Base-by-base conservation (phyloP, 495 filamentous ascomycete species). In the Rusavskia elegans region DNA sequence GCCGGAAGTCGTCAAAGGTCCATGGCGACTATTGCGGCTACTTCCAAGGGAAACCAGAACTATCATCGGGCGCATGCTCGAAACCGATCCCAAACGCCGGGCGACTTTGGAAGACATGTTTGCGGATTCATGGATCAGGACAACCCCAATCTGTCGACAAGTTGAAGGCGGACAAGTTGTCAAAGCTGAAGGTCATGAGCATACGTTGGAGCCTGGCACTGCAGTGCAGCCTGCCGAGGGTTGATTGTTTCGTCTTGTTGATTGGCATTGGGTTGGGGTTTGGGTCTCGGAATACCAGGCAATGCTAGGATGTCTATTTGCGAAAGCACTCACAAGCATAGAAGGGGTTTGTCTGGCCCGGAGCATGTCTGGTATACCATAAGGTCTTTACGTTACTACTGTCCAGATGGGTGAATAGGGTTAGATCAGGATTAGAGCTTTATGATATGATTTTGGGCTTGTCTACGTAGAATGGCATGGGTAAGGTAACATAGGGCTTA, bases 1-100 rank as follows among this genome's bases (percentile, higher is more conserved):
- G 57, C 70, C 68, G n/a, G 83, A 89, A 58, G 77, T 88, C 3
- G 87, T 96, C 60, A 88, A 87, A 60, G 92, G 92, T 0, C 93
- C 93, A 11, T 93, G 89, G 84, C 80, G 92, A 38, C 75, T 98
- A 52, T 75, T 98, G n/a, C 79, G 92, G 48, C 75, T 97, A 7
- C 76, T 98, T 3, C 92, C 92, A 9, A 77, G 92, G 55, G 92
- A 97, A 67, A 93, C 80, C 50, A 73, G 92, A 29, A 80, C 87
- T 59, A 86, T 98, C 54, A 88, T 98, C 49, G 83, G 85, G 21
- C 77, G 85, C 40, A 98, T 98, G 92, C 73, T 98, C 46, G 89
- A 94, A 59, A 71, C 95, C 39, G 79, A 92, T 58, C 89, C 92
- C 5, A 85, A 79, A 57, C 82, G 83, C 52, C 77, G 92, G 39